Evolutionary conservation across 2,329 filamentous ascomycete genomes (phyloP).

Genomic region (Plenodomus lindquistii): DNA sequence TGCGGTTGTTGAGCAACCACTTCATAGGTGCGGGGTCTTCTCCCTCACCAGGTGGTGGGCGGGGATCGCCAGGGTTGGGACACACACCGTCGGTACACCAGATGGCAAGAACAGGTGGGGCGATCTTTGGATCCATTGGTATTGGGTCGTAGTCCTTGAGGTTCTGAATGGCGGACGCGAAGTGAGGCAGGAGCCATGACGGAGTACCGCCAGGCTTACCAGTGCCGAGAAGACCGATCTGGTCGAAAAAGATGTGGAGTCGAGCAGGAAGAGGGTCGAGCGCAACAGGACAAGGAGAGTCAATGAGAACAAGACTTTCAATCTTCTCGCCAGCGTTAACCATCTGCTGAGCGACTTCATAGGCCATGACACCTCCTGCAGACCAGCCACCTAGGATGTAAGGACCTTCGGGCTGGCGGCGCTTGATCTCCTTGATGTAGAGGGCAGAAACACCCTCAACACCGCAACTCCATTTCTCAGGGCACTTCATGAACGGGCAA

Average conservation of each 20-base stretch:
- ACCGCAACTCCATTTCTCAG: constrained; percentile 66
- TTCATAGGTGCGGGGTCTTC: constrained; percentile 59
- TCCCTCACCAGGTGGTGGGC: constrained; percentile 64
- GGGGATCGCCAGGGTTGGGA: constrained; percentile 66
- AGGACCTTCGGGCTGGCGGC: constrained; percentile 67
- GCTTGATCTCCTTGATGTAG: constrained; percentile 71
- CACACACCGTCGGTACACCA: constrained; percentile 78
- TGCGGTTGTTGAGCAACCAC: constrained; percentile 74
- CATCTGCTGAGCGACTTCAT: constrained; percentile 55
- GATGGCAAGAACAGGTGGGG: constrained; percentile 66
- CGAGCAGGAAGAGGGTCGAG: constrained; percentile 56
- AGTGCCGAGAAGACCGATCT: constrained; percentile 71
- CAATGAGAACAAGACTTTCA: constrained; percentile 56
- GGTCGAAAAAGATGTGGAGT: constrained; percentile 73
- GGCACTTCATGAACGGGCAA: constrained; percentile 72
- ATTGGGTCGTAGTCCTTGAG: constrained; percentile 70
- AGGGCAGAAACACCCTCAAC: constrained; percentile 67
- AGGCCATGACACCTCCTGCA: constrained; percentile 59
- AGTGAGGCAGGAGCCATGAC: constrained; percentile 75
- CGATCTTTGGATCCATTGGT: constrained; percentile 62
- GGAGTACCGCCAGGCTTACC: constrained; percentile 64
- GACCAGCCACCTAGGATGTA: constrained; percentile 61
- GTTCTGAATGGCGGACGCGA: constrained; percentile 68
- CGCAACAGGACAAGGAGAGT: constrained; percentile 57
- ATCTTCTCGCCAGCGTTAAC: constrained; percentile 54